Conservation (phyloP, 225 moss, liverwort and hornwort genomes). For the Physcomitrium patens region DNA sequence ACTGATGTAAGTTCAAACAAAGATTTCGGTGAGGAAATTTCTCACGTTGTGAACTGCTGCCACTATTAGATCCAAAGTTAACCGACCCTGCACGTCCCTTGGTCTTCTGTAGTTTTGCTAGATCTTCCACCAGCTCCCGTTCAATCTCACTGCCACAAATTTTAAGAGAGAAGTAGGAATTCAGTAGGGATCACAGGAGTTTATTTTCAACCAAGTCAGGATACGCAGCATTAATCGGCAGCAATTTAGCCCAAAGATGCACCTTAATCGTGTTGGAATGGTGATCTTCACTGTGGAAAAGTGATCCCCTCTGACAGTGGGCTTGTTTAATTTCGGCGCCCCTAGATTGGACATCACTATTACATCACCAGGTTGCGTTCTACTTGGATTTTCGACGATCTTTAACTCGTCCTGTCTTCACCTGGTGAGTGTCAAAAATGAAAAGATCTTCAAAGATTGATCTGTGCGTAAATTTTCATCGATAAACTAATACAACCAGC, state of each 20-base stretch:
- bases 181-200: not conserved
- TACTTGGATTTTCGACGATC: constrained; percentile 83
- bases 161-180: not conserved
- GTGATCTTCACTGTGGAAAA: constrained; percentile 90
- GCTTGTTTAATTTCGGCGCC: constrained; percentile 91
- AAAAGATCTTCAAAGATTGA: not conserved
- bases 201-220: not conserved
- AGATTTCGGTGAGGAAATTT: constrained; percentile 17
- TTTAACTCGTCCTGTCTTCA: constrained; percentile 78
- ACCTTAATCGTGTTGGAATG: constrained; percentile 97
- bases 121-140: constrained; percentile 78
- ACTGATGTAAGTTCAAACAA: not conserved
- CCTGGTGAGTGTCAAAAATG: constrained; percentile 49
- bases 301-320: constrained; percentile 89
- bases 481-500: not conserved
- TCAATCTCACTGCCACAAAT: constrained; percentile 77
- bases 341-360: constrained; percentile 88
- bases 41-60: constrained; percentile 91
- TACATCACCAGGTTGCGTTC: constrained; percentile 94
- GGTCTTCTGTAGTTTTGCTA: constrained; percentile 72
- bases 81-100: constrained; percentile 71
- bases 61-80: constrained; percentile 67
- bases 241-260: constrained; percentile 9
- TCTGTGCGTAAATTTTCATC: not conserved
- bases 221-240: not conserved